Evolutionary conservation across 1,139 yeast genomes (phyloP).

Genomic region (Candida pseudoviswanathii): DNA sequence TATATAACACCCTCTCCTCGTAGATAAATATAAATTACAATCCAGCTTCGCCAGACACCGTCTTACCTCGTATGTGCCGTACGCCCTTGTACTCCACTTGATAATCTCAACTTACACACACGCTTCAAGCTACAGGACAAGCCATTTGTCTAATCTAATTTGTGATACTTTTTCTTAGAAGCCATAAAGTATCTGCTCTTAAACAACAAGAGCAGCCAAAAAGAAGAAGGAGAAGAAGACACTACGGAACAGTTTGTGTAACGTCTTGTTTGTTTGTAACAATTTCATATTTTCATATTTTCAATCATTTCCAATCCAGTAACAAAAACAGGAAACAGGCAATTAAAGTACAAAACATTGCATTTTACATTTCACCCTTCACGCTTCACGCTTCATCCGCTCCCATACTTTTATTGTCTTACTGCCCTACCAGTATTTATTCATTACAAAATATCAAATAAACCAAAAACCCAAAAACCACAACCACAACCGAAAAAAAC

Average conservation of each 20-base stretch:
- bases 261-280: background rate
- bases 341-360: conserved; percentile 2
- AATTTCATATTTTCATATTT: conserved; percentile 2
- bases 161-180: background rate
- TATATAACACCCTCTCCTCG: background rate
- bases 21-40: too few relatives aligned
- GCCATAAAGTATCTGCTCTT: too few relatives aligned
- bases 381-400: too few relatives aligned
- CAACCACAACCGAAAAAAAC: background rate
- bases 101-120: background rate
- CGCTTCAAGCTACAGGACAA: too few relatives aligned
- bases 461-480: background rate
- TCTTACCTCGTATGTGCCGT: background rate
- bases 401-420: too few relatives aligned
- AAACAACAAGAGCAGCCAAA: background rate
- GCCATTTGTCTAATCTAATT: too few relatives aligned
- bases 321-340: background rate
- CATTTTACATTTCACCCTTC: too few relatives aligned
- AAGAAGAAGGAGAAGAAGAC: background rate
- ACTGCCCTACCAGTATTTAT: too few relatives aligned
- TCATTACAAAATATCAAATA: too few relatives aligned
- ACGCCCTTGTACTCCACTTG: too few relatives aligned
- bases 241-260: background rate
- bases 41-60: too few relatives aligned
- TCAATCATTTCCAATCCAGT: background rate